These are phyloP conservation scores for Phytophthora pseudosyringae DNA, from an alignment of 352 stramenopile genomes.

Conservation along the genomic window DNA sequence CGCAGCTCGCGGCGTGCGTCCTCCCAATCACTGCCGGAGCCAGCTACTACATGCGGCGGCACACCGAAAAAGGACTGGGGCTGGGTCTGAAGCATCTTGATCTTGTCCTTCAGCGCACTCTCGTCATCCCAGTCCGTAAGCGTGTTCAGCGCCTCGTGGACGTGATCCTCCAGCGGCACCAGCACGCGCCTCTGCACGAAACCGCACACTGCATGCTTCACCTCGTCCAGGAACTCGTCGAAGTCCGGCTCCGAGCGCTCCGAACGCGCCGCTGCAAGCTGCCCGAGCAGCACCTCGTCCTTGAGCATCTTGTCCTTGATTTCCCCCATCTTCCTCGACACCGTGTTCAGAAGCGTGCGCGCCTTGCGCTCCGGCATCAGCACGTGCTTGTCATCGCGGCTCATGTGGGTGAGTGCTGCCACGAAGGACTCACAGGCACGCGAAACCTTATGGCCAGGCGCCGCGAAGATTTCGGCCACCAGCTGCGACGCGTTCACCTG, in stretches of 20 bases:
- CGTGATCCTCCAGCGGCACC: constrained; percentile 66
- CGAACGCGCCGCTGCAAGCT: constrained; percentile 39
- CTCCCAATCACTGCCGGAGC: constrained; percentile 60
- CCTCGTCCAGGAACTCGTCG: constrained; percentile 67
- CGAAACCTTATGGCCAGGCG: constrained; percentile 37
- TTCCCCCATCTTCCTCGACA: constrained; percentile 60
- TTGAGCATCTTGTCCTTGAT: constrained; percentile 57
- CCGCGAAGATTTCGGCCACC: constrained; percentile 51
- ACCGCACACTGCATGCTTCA: constrained; percentile 57
- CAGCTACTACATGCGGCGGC: constrained; percentile 44
- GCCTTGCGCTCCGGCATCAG: constrained; percentile 52
- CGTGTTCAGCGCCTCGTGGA: constrained; percentile 62
- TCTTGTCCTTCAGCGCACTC: constrained; percentile 51
- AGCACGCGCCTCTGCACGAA: constrained; percentile 63
- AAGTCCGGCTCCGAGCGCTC: constrained; percentile 53
- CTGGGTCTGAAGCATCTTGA: constrained; percentile 61
- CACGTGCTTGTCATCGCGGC: constrained; percentile 44
- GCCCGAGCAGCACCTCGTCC: constrained; percentile 43
- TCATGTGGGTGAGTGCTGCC: constrained; percentile 43
- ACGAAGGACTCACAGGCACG: constrained; percentile 51
- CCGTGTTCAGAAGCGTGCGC: constrained; percentile 51
- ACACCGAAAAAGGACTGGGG: constrained; percentile 64
- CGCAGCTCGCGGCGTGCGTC: constrained; percentile 59
- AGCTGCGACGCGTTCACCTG: constrained; percentile 52
- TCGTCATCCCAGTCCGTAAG: constrained; percentile 60